Evolutionary conservation across 257 asterid species (phyloP), one percentile per base, ranked within the genome.

Genomic region (Solanum lycopersicoides): DNA sequence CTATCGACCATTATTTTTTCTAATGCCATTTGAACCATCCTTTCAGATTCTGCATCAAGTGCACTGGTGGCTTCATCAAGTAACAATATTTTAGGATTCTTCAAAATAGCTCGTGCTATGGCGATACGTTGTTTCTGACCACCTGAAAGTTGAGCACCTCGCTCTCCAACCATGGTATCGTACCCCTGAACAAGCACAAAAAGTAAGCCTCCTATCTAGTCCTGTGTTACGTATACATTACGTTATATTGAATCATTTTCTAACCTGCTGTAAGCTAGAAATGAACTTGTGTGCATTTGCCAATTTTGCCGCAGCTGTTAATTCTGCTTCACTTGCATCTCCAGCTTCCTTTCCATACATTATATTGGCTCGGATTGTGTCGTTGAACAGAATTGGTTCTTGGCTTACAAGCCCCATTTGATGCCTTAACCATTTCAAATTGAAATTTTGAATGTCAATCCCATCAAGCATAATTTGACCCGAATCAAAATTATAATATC

Each of bases 391-490:
- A 56, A 93, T 75, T 41, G 98, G 97, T 89, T 94, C 98, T 85
- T 94, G 98, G 91, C 96, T 92, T 86, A 94, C 98, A 4, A 94
- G 94, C 45, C 98, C 97, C 95, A 92, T 95, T 74, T 95, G 97
- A 72, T 92, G 95, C 90, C 98, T 91, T 37, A 95, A 84, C 98
- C 98, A 94, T 86, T 90, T 93, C 88, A 95, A 83, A 44, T 93
- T 91, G 77, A 93, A 56, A 87, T 89, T 90, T 87, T 89, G 92
- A 77, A 95, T 93, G 14, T 93, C 97, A 18, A 91, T 73, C 44
- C 95, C 94, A 59, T 95, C 98, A 9, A 94, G 77, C 9, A 92
- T 90, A 63, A 95, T 93, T 35, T 77, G 87, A 11, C 98, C 98
- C 3, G 94, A 91, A 85, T 91, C 94, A 0, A 93, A 94, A 47